Base-by-base conservation (phyloP, 495 filamentous ascomycete genomes). In the Platismatia glauca region DNA sequence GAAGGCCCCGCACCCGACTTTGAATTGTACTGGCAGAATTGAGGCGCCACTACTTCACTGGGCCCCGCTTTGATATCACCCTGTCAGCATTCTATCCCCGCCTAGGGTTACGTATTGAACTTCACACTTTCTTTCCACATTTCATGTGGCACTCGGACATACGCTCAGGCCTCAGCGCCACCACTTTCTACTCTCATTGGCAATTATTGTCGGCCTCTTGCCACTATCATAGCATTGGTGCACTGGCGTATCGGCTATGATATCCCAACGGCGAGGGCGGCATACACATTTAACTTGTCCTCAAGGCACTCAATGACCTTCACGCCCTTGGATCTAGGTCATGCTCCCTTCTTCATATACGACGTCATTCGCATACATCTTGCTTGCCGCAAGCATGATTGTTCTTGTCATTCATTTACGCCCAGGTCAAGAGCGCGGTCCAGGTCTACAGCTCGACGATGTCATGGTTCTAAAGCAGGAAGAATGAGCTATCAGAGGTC, bases 1-100 rank as follows among this genome's bases (percentile, higher is more conserved):
- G 74, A 79, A 62, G 88, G 84, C 22, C 80, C 85, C 63, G 82
- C 91, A 52, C 89, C 87, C 57, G 91, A 96, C 77, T 94, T 96
- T 67, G 87, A 92, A 71, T 83, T 96, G 16, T 92, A 78, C 66
- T 86, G 83, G 71, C 82, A 69, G 50, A 65, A 60, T 41, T 57
- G 50, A 67, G n/a, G 7, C 48, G 12, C 24, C 0, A 43, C n/a
- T 15, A 29, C 22, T n/a, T 44, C 22, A 11, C 31, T 20, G 2
- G 24, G 13, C 18, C 50, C 7, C 29, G 16, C 27, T 53, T 22
- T 53, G 27, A 13, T 20, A 33, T 12, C 27, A 53, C 50, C 5
- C 50, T 53, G 16, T 33, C 50, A 53, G 50, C 50, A 33, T 20
- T 50, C 27, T 34, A n/a, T 16, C 7, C 16, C 50, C 18, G 27